Evolutionary conservation across 345 rosid genomes (phyloP), one percentile per base, ranked within the genome.

Genomic region (Syzygium grande): DNA sequence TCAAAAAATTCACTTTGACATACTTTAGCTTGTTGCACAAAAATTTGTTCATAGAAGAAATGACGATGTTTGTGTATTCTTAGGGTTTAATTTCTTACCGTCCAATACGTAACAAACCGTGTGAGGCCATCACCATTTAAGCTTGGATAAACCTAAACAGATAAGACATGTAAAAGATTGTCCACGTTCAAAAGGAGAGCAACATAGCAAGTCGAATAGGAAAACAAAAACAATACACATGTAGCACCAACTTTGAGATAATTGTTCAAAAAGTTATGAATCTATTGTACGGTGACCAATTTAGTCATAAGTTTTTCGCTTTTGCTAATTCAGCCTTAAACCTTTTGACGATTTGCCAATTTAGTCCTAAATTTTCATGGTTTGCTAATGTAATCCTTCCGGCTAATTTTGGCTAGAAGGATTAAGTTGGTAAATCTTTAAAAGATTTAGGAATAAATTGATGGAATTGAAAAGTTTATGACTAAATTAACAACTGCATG

Each of bases 401-500:
- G 4, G 9, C 58, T 19, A 54, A 19, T 54, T 54, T 41, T 41
- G 43, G 43, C 43, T 41, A 41, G 2, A 41, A 41, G 5, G 6
- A 41, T 41, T 41, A 41, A 58, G 13, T 58, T 23, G 13, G 29
- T 1, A 58, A 23, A 58, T 58, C n/a, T 4, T 23, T 1, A 58
- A 58, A 58, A 23, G 4, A 0, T 4, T 56, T 41, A 41, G 43
- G 43, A 41, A 41, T 41, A 41, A 41, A 41, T 6, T 52, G 21
- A 52, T 7, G 17, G 9, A 52, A 52, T 55, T 4, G 3, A 55
- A 21, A 55, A 19, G 1, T 55, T 21, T 55, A 21, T 23, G 10
- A 21, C 9, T 8, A 21, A 19, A 7, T 68, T 17, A 21, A 3
- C 22, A 0, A 0, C 1, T 8, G 3, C 2, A 68, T 5, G 3